Percentiles rank a stretch among this genome's conserved stretches.
phyloP scores from a whole-genome alignment of 345 rosid genomes.

The Stellera chamaejasme region DNA sequence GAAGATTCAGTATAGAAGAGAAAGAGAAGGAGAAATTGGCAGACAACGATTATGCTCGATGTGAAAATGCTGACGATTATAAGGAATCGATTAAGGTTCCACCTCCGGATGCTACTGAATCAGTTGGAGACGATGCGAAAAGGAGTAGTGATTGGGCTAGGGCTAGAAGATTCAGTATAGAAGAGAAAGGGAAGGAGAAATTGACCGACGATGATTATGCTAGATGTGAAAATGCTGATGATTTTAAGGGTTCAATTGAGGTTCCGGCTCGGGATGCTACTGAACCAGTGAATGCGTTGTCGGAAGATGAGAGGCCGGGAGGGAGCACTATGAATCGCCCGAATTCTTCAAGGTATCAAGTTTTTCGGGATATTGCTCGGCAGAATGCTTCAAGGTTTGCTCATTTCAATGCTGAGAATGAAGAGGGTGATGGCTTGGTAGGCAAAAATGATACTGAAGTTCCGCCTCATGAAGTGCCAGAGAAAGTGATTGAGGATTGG shows the following conservation, averaged over 20 bases:
- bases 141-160: slow-evolving; percentile 9
- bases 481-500: slow-evolving; percentile 60
- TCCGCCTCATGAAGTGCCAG: slow-evolving; percentile 23
- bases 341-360: slow-evolving; percentile 26
- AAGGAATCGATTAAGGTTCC: background rate
- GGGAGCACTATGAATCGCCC: slow-evolving; percentile 6
- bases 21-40: slow-evolving; percentile 43
- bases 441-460: slow-evolving; percentile 19
- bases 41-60: slow-evolving; percentile 2
- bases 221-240: background rate
- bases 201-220: slow-evolving; percentile 13
- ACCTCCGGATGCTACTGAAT: slow-evolving; percentile 18
- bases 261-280: slow-evolving; percentile 16
- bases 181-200: slow-evolving; percentile 53
- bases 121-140: slow-evolving; percentile 4
- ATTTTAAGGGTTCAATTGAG: slow-evolving; percentile 2
- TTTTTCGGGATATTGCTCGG: slow-evolving; percentile 51
- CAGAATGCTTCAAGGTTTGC: slow-evolving; percentile 69
- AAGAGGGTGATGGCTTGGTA: slow-evolving; percentile 13
- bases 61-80: background rate
- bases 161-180: slow-evolving; percentile 32
- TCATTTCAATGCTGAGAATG: slow-evolving; percentile 34
- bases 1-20: slow-evolving; percentile 40
- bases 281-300: slow-evolving; percentile 8
- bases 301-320: slow-evolving; percentile 10